These are phyloP conservation scores for Cordyceps militaris DNA, from an alignment of 2,329 filamentous ascomycete species.

Conservation along the genomic window DNA sequence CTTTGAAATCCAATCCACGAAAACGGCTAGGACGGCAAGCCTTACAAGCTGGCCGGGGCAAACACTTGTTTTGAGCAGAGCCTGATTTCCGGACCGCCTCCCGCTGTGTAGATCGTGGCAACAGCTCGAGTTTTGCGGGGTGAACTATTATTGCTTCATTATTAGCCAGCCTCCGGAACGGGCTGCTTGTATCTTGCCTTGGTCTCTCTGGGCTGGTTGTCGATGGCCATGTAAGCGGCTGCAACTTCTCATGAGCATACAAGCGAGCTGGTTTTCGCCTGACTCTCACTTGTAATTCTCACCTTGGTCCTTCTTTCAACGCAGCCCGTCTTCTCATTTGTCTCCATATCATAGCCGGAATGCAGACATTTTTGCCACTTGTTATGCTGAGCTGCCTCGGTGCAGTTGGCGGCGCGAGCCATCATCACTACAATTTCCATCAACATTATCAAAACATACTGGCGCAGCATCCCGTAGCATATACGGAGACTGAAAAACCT, in stretches of 20 bases:
- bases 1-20: conserved; percentile 1
- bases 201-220: background rate
- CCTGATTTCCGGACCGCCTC: background rate
- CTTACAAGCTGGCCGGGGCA: background rate
- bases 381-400: background rate
- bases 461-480: background rate
- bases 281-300: background rate
- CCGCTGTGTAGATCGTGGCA: background rate
- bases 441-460: background rate
- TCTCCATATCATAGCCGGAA: background rate
- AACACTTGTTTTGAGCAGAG: background rate
- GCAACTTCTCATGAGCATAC: background rate
- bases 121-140: background rate
- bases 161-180: background rate
- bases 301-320: background rate
- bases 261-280: background rate
- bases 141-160: background rate
- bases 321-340: background rate
- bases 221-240: background rate
- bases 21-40: background rate
- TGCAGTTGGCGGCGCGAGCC: background rate
- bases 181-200: background rate
- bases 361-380: background rate
- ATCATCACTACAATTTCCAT: background rate
- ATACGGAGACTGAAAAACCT: background rate